These are phyloP conservation scores for Lachnellula hyalina DNA, from an alignment of 2,329 filamentous ascomycete genomes.

Conservation along the genomic window DNA sequence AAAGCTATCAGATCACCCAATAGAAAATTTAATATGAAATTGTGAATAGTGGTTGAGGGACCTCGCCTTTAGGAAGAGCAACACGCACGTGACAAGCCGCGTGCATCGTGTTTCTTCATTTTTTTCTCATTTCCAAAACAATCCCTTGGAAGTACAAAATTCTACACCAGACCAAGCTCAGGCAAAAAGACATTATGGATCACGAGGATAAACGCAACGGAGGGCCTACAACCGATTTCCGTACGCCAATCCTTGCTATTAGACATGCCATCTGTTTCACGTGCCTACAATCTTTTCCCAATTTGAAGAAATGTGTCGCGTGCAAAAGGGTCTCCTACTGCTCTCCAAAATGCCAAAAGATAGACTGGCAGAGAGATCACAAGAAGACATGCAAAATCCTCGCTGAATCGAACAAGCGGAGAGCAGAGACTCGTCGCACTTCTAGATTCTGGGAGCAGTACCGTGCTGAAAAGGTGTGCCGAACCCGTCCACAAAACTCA, in stretches of 20 bases:
- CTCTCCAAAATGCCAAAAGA: conserved; percentile 23
- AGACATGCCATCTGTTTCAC: conserved; percentile 10
- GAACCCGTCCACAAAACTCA: not conserved
- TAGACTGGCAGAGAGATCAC: conserved; percentile 20
- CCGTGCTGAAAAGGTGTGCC: conserved; percentile 9
- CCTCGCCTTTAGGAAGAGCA: too few species aligned
- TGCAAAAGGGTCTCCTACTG: conserved; percentile 21
- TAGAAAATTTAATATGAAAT: too few species aligned
- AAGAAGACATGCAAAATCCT: conserved; percentile 11
- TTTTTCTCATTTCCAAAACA: too few species aligned
- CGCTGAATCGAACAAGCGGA: not conserved
- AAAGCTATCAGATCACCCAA: too few species aligned
- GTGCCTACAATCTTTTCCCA: conserved; percentile 1
- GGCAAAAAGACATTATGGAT: too few species aligned
- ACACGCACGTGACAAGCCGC: too few species aligned
- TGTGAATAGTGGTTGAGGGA: too few species aligned
- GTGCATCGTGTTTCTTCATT: too few species aligned
- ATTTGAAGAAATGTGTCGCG: conserved; percentile 6
- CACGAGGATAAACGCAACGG: too few species aligned
- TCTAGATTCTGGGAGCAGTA: conserved; percentile 8
- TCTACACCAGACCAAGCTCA: too few species aligned
- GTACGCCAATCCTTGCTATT: conserved; percentile 8
- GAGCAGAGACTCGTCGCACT: not conserved
- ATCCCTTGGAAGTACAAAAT: too few species aligned
- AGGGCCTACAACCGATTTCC: too few species aligned